Evolutionary conservation across 1,284 basidiomycete genomes (phyloP), one percentile per base, ranked within the genome.

Genomic region (Cutaneotrichosporon spelunceum): DNA sequence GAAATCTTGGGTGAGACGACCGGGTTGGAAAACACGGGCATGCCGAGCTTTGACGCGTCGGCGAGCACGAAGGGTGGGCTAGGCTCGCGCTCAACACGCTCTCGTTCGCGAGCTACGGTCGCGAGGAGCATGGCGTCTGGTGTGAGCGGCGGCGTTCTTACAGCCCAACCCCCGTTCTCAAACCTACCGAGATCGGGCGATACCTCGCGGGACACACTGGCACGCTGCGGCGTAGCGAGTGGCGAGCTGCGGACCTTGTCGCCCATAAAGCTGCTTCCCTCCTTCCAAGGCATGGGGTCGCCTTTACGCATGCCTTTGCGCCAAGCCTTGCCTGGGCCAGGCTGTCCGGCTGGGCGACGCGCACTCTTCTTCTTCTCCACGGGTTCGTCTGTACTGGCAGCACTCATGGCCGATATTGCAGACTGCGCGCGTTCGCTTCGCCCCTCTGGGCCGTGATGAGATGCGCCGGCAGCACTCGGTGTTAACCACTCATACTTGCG

Each of bases 21-120:
- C 10, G 76, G 76, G 49, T 73, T 73, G n/a, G 68, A 33, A 59
- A 72, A 76, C 6, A 78, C 70, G 2, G 76, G 76, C 64, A 77
- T 69, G n/a, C 72, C 75, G 19, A 78, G 60, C 26, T 53, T 64
- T 10, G 53, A 60, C 1, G 74, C 56, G 54, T 77, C 72, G 23
- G 76, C 76, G 7, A 64, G 63, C 2, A 74, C 63, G 56, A 76
- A 78, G 4, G 70, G 67, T 9, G 71, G 63, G 3, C 61, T 48
- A 6, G 52, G 29, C 34, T 60, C 57, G 45, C 62, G 59, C 24
- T 29, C 29, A 42, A 49, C 52, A 29, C 49, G 39, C 14, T 53
- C 52, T 5, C 30, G 49, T 9, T 52, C 55, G 39, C 29, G 48
- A 21, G 29, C 29, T 4, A 33, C 16, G 10, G 21, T 27, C 5